Evolutionary conservation across 2,329 filamentous ascomycete species (phyloP), one percentile per base, ranked within the genome.

Genomic region (Chaetothyriales sp.): DNA sequence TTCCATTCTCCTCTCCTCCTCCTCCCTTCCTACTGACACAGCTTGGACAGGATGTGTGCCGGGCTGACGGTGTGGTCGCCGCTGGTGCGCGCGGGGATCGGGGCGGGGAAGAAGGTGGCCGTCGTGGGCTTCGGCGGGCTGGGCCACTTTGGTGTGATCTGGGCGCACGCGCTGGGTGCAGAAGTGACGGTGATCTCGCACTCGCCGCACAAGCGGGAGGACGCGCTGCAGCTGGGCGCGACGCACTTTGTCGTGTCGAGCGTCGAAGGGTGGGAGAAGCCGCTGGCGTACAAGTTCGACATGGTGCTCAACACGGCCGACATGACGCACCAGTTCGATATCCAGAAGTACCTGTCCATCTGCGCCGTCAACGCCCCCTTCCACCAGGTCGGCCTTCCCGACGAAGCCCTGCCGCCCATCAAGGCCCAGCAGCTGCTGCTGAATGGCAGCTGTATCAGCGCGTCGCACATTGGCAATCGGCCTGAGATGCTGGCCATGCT

Each of bases 21-120:
- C n/a, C n/a, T n/a, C n/a, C n/a, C n/a, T n/a, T n/a, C n/a, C 10
- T 32, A 12, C 32, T 39, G 4, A 39, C 32, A 39, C 3, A 15
- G 3, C 2, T 5, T 39, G 10, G 2, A 10, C 32, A 39, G 32
- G 32, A 75, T 92, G 59, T 93, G 87, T 67, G 87, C 85, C 43
- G 87, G 87, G 56, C 74, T 93, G 57, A 93, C 87, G 2, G 80
- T 80, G 53, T 93, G 81, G 70, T 83, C 78, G 53, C 86, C 87
- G 1, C 74, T 94, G 12, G 81, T 85, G 56, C 77, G 86, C 47
- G 81, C 88, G 62, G 84, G 84, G 19, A 76, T 77, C 53, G 84
- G 84, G 0, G 83, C 83, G 1, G 86, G 86, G 7, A 67, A 68
- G 57, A 65, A 66, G 52, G 66, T 69, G 12, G 66, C 65, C 28